A percentile compares a stretch with the other conserved stretches of the same genome.
Conservation (phyloP, 2,329 filamentous ascomycete species). For the Elsinoe necatrix region DNA sequence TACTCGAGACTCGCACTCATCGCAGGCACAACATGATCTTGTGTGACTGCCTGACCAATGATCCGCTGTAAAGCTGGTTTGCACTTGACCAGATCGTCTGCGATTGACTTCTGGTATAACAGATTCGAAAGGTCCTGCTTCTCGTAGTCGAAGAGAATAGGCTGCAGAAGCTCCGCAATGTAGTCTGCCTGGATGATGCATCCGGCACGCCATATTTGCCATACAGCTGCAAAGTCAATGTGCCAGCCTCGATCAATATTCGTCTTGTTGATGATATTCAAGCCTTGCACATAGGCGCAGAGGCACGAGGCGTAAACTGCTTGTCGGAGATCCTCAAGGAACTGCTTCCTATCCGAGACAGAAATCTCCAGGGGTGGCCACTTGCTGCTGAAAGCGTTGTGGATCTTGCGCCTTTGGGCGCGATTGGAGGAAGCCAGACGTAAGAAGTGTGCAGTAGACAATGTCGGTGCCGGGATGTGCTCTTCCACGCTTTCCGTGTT, state of each 20-base stretch:
- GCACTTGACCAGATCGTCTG: constrained; percentile 44
- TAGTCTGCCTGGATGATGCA: constrained; percentile 64
- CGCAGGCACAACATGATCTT: constrained; percentile 53
- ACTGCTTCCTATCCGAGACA: constrained; percentile 30
- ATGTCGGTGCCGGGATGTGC: constrained; percentile 56
- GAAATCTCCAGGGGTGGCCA: constrained; percentile 32
- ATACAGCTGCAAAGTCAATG: constrained; percentile 43
- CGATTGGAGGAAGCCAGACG: constrained; percentile 56
- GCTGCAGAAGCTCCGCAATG: constrained; percentile 52
- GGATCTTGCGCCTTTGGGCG: constrained; percentile 44
- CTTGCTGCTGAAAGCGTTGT: constrained; percentile 39
- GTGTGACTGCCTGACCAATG: constrained; percentile 46
- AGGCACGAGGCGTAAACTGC: constrained; percentile 57
- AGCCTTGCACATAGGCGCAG: constrained; percentile 55
- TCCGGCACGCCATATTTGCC: constrained; percentile 59
- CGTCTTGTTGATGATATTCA: constrained; percentile 54
- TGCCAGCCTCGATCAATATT: constrained; percentile 53
- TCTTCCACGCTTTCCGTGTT: constrained; percentile 52
- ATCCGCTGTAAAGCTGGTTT: constrained; percentile 48
- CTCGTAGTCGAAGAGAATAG: constrained; percentile 32
- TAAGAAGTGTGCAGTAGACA: constrained; percentile 55
- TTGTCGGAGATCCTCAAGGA: constrained; percentile 51
- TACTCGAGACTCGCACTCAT: constrained; percentile 58
- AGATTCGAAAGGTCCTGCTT: constrained; percentile 39
- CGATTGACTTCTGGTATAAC: constrained; percentile 40